These are phyloP conservation scores for Xylaria arbuscula DNA, from an alignment of 2,329 filamentous ascomycete genomes.

Conservation along the genomic window DNA sequence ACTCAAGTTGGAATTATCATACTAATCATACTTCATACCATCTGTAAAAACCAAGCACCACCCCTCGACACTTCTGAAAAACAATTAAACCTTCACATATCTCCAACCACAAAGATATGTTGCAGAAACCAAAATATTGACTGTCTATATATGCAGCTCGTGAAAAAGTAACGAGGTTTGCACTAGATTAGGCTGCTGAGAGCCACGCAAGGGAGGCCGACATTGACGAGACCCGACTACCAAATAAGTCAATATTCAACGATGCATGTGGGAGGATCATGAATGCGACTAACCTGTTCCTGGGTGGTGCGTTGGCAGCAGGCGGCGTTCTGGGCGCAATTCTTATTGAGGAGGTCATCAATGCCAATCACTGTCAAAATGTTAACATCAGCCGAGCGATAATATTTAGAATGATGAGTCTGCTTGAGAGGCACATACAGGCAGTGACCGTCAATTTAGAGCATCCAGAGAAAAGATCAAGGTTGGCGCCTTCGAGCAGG, in stretches of 20 bases:
- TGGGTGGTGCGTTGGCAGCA: conserved; percentile 50
- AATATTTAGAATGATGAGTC: fast-evolving
- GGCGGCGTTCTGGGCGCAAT: conserved; percentile 50
- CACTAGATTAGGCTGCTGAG: conserved; percentile 48
- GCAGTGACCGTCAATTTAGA: conserved; percentile 47
- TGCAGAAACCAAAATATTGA: conserved; percentile 29
- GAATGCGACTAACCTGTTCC: conserved; percentile 41
- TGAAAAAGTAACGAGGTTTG: conserved; percentile 25
- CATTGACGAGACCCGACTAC: conserved; percentile 48
- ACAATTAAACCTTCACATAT: conserved; percentile 47
- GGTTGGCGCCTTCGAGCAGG: conserved; percentile 38
- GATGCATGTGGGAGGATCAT: not conserved
- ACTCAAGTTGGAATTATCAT: conserved; percentile 49
- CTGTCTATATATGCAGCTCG: conserved; percentile 33
- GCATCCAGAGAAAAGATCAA: conserved; percentile 49
- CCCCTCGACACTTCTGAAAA: conserved; percentile 31
- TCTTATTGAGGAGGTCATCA: conserved; percentile 45
- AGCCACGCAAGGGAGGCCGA: conserved; percentile 49
- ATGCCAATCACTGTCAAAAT: conserved; percentile 42
- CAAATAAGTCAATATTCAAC: conserved; percentile 28
- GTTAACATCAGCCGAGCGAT: not conserved
- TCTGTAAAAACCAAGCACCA: conserved; percentile 41
- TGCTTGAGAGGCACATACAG: conserved; percentile 36
- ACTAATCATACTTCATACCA: conserved; percentile 43
- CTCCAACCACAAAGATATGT: conserved; percentile 43